Conservation (phyloP, 176 grass and related monocot species). For the Sorghum bicolor region DNA sequence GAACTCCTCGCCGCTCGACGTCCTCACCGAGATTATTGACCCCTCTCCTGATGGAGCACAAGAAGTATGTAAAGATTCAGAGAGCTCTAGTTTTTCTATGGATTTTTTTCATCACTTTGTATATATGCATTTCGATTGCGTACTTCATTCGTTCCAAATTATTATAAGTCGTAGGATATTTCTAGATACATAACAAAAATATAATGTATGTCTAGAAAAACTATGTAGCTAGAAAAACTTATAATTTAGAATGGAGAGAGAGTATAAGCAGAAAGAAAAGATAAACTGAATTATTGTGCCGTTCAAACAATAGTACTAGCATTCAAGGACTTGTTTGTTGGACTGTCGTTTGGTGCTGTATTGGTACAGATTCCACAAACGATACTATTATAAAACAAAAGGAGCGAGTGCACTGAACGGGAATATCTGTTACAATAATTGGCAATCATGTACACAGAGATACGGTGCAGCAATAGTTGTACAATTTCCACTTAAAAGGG, state of each 20-base stretch:
- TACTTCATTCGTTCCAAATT: too few relatives aligned
- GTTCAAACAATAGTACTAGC: background rate
- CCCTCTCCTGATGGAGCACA: constrained; percentile 1
- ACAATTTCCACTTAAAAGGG: background rate
- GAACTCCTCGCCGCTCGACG: constrained; percentile 38
- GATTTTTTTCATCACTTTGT: background rate
- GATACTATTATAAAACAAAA: background rate
- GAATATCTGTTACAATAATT: background rate
- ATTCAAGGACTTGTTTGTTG: background rate
- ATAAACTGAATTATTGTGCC: background rate
- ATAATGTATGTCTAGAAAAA: too few relatives aligned
- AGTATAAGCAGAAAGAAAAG: background rate
- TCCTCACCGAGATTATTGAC: constrained; percentile 42
- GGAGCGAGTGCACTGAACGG: background rate
- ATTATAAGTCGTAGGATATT: too few relatives aligned
- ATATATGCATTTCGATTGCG: too few relatives aligned
- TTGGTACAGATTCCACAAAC: background rate
- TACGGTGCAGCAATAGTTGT: background rate
- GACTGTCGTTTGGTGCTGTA: background rate
- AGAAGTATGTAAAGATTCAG: background rate
- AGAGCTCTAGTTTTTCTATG: background rate
- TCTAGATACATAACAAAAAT: too few relatives aligned
- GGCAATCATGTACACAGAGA: background rate
- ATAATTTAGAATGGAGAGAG: too few relatives aligned
- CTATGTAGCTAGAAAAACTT: too few relatives aligned